Conservation (phyloP, 129 eudicot genomes). For the Kitagawia praeruptora region DNA sequence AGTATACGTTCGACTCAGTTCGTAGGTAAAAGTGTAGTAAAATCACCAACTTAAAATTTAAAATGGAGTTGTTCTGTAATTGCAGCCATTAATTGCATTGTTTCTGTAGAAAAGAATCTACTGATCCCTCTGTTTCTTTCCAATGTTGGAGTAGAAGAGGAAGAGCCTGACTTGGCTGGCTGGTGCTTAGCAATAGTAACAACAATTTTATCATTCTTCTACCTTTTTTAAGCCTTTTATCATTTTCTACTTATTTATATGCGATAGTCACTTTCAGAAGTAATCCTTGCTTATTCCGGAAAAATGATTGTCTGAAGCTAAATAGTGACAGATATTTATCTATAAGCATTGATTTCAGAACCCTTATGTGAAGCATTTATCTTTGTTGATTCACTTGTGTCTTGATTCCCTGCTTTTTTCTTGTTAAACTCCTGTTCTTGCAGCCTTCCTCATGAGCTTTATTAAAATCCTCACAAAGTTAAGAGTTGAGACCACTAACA, state of each 20-base stretch:
- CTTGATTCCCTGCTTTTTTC: conserved; percentile 71
- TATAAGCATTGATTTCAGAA: conserved; percentile 23
- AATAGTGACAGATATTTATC: conserved; percentile 10
- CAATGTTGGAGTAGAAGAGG: conserved; percentile 41
- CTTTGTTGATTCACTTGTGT: conserved; percentile 34
- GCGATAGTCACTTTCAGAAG: no score
- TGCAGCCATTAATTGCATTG: not conserved
- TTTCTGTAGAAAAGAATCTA: conserved; percentile 53
- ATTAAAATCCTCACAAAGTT: conserved; percentile 69
- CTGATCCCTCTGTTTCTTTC: conserved; percentile 44
- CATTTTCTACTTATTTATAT: no score
- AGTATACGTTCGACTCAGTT: no score
- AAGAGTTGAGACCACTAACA: conserved; percentile 52
- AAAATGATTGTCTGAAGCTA: not conserved
- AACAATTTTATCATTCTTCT: no score
- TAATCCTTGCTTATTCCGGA: not conserved
- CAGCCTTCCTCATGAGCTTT: conserved; percentile 64
- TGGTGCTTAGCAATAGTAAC: conserved; percentile 19
- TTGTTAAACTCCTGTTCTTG: conserved; percentile 62
- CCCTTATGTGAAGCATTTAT: conserved; percentile 22
- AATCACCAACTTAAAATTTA: no score
- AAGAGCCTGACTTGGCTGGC: conserved; percentile 39
- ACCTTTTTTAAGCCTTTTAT: no score
- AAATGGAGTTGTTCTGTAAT: no score
- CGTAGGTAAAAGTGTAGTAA: no score